These are phyloP conservation scores for Ceratocystis alfenasii DNA, from an alignment of 2,329 filamentous ascomycete genomes.

Conservation along the genomic window DNA sequence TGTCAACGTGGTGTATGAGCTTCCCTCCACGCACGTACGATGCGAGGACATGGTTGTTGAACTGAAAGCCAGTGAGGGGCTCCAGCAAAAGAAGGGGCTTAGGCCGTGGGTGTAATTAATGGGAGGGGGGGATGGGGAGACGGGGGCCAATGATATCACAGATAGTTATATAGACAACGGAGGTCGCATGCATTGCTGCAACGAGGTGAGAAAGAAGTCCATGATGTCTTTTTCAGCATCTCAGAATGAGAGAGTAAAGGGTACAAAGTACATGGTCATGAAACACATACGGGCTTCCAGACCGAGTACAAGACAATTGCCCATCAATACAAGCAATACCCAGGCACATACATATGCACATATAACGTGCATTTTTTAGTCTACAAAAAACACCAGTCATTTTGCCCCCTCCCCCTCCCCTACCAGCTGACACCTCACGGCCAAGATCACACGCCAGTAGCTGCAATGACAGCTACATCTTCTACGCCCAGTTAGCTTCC, in stretches of 20 bases:
- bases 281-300: no score
- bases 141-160: not conserved
- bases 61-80: no score
- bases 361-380: not conserved
- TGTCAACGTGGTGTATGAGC: no score
- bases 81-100: no score
- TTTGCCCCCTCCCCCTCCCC: not conserved
- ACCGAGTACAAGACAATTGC: no score
- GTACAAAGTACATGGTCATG: no score
- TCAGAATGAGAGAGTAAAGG: no score
- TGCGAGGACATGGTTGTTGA: no score
- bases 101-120: no score
- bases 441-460: not conserved
- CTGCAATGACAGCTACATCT: not conserved
- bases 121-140: no score
- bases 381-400: not conserved
- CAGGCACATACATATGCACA: not conserved
- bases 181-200: not conserved
- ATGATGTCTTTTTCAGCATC: not conserved
- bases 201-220: not conserved
- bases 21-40: no score
- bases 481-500: not conserved
- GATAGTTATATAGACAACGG: not conserved
- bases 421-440: not conserved
- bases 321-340: not conserved